Evolutionary conservation across 441 rosid species (phyloP).

Genomic region (Pelargonium myrrhifolium): DNA sequence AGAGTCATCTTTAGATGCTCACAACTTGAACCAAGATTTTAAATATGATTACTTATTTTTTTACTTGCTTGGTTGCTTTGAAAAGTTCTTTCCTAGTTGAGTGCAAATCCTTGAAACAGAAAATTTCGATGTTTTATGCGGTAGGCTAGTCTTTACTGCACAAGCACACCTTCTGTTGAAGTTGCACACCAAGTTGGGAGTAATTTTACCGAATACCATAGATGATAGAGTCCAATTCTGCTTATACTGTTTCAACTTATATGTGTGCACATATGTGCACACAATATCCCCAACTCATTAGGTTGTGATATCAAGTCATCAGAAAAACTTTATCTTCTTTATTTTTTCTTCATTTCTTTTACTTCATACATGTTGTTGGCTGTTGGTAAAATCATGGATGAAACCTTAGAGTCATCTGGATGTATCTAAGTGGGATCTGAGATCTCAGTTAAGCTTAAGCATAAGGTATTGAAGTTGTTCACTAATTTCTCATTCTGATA

Average conservation of each 20-base stretch:
- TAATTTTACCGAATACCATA: background rate
- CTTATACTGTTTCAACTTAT: no score
- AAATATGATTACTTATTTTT: background rate
- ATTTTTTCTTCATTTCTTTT: background rate
- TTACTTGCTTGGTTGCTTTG: background rate
- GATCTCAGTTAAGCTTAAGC: background rate
- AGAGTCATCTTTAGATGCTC: background rate
- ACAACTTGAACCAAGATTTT: background rate
- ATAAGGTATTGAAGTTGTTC: background rate
- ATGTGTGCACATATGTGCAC: background rate
- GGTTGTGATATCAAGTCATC: background rate
- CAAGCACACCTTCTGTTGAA: background rate
- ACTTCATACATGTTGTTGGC: background rate
- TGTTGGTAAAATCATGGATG: background rate
- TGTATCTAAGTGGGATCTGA: background rate
- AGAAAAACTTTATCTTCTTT: background rate
- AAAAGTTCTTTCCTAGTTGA: background rate
- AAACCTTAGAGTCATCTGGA: background rate
- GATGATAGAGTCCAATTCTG: background rate
- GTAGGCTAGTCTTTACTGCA: background rate
- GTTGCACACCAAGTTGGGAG: background rate
- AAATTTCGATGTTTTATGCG: background rate
- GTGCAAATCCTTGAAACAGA: no score
- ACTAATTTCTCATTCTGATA: constrained; percentile 3
- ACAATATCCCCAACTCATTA: background rate